Percentiles rank a stretch among this genome's conserved stretches.
phyloP scores from a whole-genome alignment of 345 rosid species.

The Isatis tinctoria region DNA sequence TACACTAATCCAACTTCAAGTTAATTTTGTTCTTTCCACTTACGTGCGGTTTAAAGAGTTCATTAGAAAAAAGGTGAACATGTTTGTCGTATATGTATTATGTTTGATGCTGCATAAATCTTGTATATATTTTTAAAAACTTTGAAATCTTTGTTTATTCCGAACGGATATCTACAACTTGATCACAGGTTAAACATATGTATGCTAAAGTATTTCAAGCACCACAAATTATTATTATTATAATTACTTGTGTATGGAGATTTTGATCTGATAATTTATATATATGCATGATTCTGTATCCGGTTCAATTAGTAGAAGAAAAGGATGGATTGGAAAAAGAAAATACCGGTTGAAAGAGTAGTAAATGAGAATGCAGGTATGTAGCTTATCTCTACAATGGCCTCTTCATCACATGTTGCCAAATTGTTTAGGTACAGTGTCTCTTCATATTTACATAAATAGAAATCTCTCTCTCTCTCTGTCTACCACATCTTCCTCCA shows the following conservation, averaged over 20 bases:
- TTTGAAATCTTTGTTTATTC: not conserved
- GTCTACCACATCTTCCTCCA: constrained; percentile 24
- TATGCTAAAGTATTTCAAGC: not conserved
- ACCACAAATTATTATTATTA: not conserved
- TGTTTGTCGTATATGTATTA: not conserved
- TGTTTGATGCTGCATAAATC: not conserved
- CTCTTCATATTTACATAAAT: constrained; percentile 20
- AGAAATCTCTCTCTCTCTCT: constrained; percentile 18
- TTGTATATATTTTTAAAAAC: not conserved
- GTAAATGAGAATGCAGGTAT: constrained; percentile 33
- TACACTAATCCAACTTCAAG: not conserved
- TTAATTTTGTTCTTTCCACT: not conserved
- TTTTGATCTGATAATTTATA: not conserved
- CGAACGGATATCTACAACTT: not conserved
- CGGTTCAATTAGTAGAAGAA: not conserved
- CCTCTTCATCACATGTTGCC: constrained; percentile 33
- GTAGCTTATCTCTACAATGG: constrained; percentile 30
- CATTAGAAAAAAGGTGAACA: not conserved
- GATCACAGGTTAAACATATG: not conserved
- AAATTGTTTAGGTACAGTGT: constrained; percentile 27
- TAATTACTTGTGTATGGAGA: not conserved
- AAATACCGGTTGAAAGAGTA: constrained; percentile 9
- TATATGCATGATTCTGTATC: not conserved
- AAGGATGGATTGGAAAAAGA: not conserved
- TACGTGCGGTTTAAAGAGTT: not conserved